These are phyloP conservation scores for Pseudohalonectria lignicola DNA, from an alignment of 2,329 filamentous ascomycete species.

Conservation along the genomic window DNA sequence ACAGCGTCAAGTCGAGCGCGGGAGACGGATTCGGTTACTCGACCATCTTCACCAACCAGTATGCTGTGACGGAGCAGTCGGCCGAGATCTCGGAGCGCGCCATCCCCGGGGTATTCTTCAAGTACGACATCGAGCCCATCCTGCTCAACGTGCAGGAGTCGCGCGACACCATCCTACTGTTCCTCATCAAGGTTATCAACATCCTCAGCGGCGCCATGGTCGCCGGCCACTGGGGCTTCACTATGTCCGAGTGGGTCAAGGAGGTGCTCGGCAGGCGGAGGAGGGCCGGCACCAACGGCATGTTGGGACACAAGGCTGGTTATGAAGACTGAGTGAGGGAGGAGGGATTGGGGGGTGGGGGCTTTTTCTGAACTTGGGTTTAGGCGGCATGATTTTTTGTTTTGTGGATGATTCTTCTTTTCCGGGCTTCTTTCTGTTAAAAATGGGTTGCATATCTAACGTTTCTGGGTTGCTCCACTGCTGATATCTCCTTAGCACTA, in stretches of 20 bases:
- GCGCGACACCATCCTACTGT: conserved; percentile 60
- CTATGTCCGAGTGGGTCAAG: conserved; percentile 64
- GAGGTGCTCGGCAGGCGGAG: conserved; percentile 41
- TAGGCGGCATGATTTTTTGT: background rate
- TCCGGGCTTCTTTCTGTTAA: background rate
- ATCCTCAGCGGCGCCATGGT: conserved; percentile 85
- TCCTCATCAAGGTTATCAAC: conserved; percentile 79
- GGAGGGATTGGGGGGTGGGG: background rate
- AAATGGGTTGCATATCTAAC: no score
- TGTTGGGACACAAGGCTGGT: conserved; percentile 35
- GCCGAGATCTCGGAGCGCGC: conserved; percentile 55
- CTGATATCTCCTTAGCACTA: no score
- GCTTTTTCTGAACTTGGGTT: conserved; percentile 27
- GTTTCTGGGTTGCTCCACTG: no score
- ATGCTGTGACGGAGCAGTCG: conserved; percentile 87
- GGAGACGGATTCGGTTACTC: conserved; percentile 27
- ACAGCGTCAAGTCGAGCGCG: conserved; percentile 49
- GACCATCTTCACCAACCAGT: conserved; percentile 88
- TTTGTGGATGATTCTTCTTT: background rate
- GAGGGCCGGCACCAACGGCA: conserved; percentile 30
- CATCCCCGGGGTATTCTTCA: conserved; percentile 91
- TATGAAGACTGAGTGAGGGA: conserved; percentile 8
- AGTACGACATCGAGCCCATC: conserved; percentile 97
- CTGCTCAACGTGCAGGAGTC: conserved; percentile 76
- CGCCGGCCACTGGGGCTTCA: conserved; percentile 87